These are phyloP conservation scores for Sclerospora graminicola DNA, from an alignment of 352 stramenopile genomes.

Conservation along the genomic window DNA sequence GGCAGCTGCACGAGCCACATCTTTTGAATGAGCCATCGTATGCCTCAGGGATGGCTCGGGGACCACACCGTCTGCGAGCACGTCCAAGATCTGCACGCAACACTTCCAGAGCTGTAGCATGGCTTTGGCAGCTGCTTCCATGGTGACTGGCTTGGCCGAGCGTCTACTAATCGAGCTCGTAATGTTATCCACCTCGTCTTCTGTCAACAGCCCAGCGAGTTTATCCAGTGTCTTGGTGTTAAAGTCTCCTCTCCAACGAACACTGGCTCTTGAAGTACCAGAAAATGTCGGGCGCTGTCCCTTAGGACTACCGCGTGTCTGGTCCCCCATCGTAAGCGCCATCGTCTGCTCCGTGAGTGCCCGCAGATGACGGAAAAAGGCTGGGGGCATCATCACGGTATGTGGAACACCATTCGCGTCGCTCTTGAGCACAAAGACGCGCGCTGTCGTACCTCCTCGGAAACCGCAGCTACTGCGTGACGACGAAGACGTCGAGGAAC, in stretches of 20 bases:
- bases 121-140: conserved; percentile 27
- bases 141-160: conserved; percentile 19
- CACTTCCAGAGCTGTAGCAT: conserved; percentile 54
- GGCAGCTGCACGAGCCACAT: conserved; percentile 8
- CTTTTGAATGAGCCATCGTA: conserved; percentile 17
- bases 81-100: conserved; percentile 37
- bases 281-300: conserved; percentile 4
- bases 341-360: conserved; percentile 21
- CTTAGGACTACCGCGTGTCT: conserved; percentile 14
- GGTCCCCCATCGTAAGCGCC: conserved; percentile 9
- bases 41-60: conserved; percentile 16
- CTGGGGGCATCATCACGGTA: conserved; percentile 23
- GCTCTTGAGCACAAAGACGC: conserved; percentile 16
- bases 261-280: conserved; percentile 5
- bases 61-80: conserved; percentile 17
- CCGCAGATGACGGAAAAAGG: conserved; percentile 27
- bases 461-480: conserved; percentile 13
- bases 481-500: conserved; percentile 20
- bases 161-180: conserved; percentile 17
- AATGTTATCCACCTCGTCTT: conserved; percentile 25
- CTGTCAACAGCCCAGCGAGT: conserved; percentile 21
- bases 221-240: conserved; percentile 28
- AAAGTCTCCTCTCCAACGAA: conserved; percentile 15
- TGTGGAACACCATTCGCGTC: conserved; percentile 7
- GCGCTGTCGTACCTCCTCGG: not conserved